phyloP scores from a whole-genome alignment of 2,329 filamentous ascomycete genomes.

The Neonectria sp. region DNA sequence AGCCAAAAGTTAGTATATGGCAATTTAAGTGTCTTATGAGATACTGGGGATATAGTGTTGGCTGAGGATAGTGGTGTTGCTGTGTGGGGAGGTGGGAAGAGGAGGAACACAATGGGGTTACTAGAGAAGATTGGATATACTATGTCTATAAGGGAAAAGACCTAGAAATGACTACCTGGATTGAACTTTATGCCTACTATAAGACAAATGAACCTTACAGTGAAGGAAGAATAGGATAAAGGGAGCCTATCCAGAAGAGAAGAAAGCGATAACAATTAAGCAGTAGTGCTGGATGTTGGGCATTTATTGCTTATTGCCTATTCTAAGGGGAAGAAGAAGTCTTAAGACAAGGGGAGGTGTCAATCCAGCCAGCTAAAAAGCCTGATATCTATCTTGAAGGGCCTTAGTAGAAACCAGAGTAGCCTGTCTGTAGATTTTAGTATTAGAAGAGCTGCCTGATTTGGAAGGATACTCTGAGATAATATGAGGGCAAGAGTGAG shows the following conservation, averaged over 20 bases:
- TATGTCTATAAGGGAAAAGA: not conserved
- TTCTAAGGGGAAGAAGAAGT: not conserved
- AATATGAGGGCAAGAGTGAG: too few relatives aligned
- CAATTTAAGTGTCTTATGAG: too few relatives aligned
- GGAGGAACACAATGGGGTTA: not conserved
- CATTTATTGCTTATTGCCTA: not conserved
- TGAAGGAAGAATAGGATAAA: not conserved
- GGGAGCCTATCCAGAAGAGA: not conserved
- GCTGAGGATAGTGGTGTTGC: too few relatives aligned
- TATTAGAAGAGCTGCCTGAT: too few relatives aligned
- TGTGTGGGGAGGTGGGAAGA: not conserved
- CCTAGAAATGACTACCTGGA: too few relatives aligned
- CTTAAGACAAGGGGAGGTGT: not conserved
- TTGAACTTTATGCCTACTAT: too few relatives aligned
- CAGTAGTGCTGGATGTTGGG: not conserved
- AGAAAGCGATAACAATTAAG: not conserved
- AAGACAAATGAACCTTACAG: not conserved
- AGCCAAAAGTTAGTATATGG: too few relatives aligned
- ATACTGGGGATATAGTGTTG: too few relatives aligned
- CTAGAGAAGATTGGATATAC: not conserved
- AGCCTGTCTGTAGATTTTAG: too few relatives aligned
- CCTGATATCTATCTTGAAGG: not conserved
- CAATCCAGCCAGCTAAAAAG: not conserved
- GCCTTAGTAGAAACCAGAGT: too few relatives aligned
- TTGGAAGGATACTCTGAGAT: too few relatives aligned